phyloP scores from a whole-genome alignment of 2,329 filamentous ascomycete species.

The Monilinia polystroma region DNA sequence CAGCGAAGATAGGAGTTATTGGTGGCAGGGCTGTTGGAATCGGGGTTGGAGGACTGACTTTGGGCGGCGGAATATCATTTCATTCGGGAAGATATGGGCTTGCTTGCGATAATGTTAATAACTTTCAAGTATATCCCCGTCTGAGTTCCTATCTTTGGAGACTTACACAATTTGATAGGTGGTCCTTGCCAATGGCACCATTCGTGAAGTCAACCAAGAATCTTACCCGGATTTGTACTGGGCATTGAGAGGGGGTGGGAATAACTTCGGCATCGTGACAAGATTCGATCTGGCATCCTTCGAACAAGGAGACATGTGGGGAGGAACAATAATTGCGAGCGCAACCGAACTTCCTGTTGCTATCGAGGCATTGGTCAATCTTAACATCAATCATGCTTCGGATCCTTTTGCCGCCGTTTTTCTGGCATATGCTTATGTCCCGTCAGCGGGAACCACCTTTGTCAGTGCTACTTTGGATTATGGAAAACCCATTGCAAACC shows the following conservation, averaged over 20 bases:
- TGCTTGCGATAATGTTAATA: slow-evolving; percentile 29
- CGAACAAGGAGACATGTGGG: slow-evolving; percentile 27
- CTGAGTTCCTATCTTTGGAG: not conserved
- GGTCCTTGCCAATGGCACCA: slow-evolving; percentile 50
- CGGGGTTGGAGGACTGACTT: slow-evolving; percentile 31
- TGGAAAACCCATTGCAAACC: slow-evolving; percentile 19
- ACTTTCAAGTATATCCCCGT: slow-evolving; percentile 24
- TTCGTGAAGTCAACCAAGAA: slow-evolving; percentile 44
- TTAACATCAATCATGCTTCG: slow-evolving; percentile 11
- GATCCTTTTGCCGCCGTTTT: slow-evolving; percentile 18
- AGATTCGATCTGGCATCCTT: slow-evolving; percentile 48
- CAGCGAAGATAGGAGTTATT: slow-evolving; percentile 39
- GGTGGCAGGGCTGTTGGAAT: slow-evolving; percentile 42
- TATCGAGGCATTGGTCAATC: slow-evolving; percentile 3
- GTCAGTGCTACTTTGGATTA: slow-evolving; percentile 10
- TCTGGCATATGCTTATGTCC: slow-evolving; percentile 11
- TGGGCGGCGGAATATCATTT: slow-evolving; percentile 33
- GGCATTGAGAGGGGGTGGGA: slow-evolving; percentile 52
- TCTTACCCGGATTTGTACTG: slow-evolving; percentile 48
- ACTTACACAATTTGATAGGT: slow-evolving; percentile 31
- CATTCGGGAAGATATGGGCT: slow-evolving; percentile 29
- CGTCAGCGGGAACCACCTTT: not conserved
- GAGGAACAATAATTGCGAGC: slow-evolving; percentile 17
- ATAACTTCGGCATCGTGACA: slow-evolving; percentile 45
- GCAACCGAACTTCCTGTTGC: not conserved